These are phyloP conservation scores for Geoglossum cookeanum DNA, from an alignment of 2,329 filamentous ascomycete species.

Conservation along the genomic window DNA sequence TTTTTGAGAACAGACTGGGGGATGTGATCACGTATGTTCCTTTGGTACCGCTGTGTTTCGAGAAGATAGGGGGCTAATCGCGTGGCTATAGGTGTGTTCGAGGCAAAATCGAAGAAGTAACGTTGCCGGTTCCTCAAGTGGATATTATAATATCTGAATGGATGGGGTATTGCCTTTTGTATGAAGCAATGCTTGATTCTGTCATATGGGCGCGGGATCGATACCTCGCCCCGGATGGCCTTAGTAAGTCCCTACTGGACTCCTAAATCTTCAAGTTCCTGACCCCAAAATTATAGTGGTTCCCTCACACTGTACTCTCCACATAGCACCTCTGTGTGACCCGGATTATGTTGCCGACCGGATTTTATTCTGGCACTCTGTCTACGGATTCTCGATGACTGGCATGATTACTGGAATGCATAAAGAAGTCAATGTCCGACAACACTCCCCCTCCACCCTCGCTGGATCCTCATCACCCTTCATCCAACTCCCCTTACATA, in stretches of 20 bases:
- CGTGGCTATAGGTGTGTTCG: constrained; percentile 37
- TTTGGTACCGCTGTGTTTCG: not conserved
- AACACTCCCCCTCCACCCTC: constrained; percentile 42
- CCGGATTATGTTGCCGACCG: constrained; percentile 58
- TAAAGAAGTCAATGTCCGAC: constrained; percentile 62
- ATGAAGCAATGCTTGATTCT: constrained; percentile 90
- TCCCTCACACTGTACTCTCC: constrained; percentile 67
- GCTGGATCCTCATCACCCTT: constrained; percentile 46
- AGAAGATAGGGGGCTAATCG: constrained; percentile 1
- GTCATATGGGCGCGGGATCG: constrained; percentile 75
- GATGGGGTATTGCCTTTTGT: constrained; percentile 92
- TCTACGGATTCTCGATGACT: constrained; percentile 90
- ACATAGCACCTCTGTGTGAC: constrained; percentile 64
- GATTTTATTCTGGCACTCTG: constrained; percentile 71
- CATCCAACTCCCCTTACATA: constrained; percentile 58
- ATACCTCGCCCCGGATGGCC: constrained; percentile 60
- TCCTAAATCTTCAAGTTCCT: not conserved
- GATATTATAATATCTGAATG: constrained; percentile 94
- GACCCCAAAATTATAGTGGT: constrained; percentile 32
- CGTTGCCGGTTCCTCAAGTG: constrained; percentile 56
- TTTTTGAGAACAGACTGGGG: constrained; percentile 60
- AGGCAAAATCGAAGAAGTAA: constrained; percentile 77
- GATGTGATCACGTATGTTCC: constrained; percentile 42
- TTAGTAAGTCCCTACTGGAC: constrained; percentile 23
- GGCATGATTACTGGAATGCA: constrained; percentile 71